A percentile compares a stretch with the other conserved stretches of the same genome.
Evolutionary conservation across 768 basidiomycete genomes (phyloP).

Genomic region (Pulveroboletus frians): DNA sequence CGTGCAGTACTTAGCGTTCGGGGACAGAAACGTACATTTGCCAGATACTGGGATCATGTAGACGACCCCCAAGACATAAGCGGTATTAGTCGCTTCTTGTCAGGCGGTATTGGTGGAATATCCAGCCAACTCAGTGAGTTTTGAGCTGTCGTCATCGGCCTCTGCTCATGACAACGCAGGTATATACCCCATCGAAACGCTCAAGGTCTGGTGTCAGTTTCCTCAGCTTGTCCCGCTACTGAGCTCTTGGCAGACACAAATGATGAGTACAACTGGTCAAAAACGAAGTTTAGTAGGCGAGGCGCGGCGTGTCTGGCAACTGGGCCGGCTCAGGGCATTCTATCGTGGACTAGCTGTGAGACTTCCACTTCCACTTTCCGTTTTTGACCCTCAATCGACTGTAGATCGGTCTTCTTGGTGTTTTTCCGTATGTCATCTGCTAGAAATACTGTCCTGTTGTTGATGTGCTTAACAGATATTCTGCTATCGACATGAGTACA

Average conservation of each 20-base stretch:
- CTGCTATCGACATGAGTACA: conserved; percentile 96
- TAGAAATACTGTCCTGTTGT: background rate
- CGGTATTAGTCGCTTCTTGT: conserved; percentile 86
- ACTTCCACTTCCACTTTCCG: conserved; percentile 17
- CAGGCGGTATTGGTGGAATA: conserved; percentile 95
- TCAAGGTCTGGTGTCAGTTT: conserved; percentile 55
- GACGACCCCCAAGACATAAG: conserved; percentile 87
- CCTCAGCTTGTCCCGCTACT: background rate
- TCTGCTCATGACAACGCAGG: conserved; percentile 41
- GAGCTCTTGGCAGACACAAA: conserved; percentile 61
- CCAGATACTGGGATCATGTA: conserved; percentile 85
- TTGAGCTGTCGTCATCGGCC: conserved; percentile 4
- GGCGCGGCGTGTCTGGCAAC: conserved; percentile 65
- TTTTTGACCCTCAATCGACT: conserved; percentile 11
- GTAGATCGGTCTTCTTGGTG: conserved; percentile 90
- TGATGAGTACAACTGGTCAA: conserved; percentile 84
- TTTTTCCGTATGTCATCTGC: conserved; percentile 73
- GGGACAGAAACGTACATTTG: conserved; percentile 87
- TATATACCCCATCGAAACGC: conserved; percentile 94
- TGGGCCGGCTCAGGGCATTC: conserved; percentile 78
- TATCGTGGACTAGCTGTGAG: conserved; percentile 88
- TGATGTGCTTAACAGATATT: conserved; percentile 47
- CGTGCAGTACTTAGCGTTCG: conserved; percentile 15
- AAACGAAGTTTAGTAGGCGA: conserved; percentile 58
- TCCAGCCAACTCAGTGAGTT: conserved; percentile 82